Evolutionary conservation across 2,329 filamentous ascomycete genomes (phyloP).

Genomic region (Penicillium sp.): DNA sequence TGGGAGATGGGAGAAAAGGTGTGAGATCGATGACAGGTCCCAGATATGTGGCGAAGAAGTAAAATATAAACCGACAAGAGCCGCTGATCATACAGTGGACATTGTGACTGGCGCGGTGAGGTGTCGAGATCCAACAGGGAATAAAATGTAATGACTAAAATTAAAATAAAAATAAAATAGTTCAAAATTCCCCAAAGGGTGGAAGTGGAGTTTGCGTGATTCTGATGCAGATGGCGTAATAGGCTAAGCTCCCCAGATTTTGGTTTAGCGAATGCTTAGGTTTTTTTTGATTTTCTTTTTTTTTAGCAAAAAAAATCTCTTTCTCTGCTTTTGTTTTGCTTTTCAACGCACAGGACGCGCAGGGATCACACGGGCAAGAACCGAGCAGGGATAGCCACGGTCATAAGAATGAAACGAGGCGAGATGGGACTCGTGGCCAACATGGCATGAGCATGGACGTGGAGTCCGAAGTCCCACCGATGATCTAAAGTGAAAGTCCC

Average conservation of each 20-base stretch:
- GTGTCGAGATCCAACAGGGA: background rate
- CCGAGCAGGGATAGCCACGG: background rate
- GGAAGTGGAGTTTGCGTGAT: conserved; percentile 26
- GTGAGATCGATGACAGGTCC: conserved; percentile 5
- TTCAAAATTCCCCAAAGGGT: background rate
- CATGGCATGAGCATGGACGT: background rate
- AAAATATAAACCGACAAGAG: conserved; percentile 19
- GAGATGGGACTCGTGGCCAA: conserved; percentile 4
- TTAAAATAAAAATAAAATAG: conserved; percentile 6
- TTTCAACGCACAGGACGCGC: conserved; percentile 13
- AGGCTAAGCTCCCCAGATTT: conserved; percentile 26
- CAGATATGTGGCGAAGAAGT: conserved; percentile 17
- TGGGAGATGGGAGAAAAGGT: background rate
- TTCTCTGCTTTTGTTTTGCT: background rate
- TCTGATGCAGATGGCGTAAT: conserved; percentile 28
- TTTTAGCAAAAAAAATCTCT: no score
- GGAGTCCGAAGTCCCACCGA: conserved; percentile 24
- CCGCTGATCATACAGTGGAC: conserved; percentile 18
- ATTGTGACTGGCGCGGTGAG: conserved; percentile 15
- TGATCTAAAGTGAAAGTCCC: conserved; percentile 24
- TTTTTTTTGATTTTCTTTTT: no score
- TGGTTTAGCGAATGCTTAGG: conserved; percentile 12
- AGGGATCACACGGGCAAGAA: conserved; percentile 8
- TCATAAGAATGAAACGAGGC: conserved; percentile 7
- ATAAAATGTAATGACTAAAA: conserved; percentile 13